Evolutionary conservation across 306 rosid genomes (phyloP), one percentile per base, ranked within the genome.

Genomic region (Sicyos baderoa): DNA sequence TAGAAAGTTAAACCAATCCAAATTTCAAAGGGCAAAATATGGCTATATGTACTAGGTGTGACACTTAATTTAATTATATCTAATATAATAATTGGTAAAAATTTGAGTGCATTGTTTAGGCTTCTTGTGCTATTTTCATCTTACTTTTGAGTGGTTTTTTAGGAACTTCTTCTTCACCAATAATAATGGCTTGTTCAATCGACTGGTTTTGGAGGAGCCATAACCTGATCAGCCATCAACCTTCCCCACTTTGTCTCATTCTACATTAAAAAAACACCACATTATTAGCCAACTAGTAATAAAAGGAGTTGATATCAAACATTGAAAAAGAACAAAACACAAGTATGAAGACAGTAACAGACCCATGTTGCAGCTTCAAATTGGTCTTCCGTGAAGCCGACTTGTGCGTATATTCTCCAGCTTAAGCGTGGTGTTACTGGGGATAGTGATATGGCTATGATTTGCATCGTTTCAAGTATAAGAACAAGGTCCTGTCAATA

Each of bases 181-280:
- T 84, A 19, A 23, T 94, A 27, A 77, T 74, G 79, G 37, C 82
- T 74, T 68, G 84, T 82, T 90, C 97, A 84, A 93, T 88, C 86
- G 40, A 89, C 74, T 22, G 97, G 98, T 53, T 84, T 76, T 23
- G 98, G 96, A 72, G 83, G 82, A 72, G 88, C 91, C 97, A 88
- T 85, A 51, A 89, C 86, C 77, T 86, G 94, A 44, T 94, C 98
- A 64, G 86, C 85, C 78, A 79, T 86, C 25, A 93, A 86, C 56
- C 91, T 97, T 50, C 98, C 98, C 98, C 98, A 93, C 71, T 70
- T 44, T 66, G 94, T 89, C 79, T 88, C 97, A 11, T 77, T 75
- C 98, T 88, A 72, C 80, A 81, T 70, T 40, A 73, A 71, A 79
- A 75, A 55, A 71, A 1, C 29, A 2, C 68, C 73, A 57, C 53